Conservation (phyloP, 371 early-diverging fungal species). For the Haplosporangium sp. region DNA sequence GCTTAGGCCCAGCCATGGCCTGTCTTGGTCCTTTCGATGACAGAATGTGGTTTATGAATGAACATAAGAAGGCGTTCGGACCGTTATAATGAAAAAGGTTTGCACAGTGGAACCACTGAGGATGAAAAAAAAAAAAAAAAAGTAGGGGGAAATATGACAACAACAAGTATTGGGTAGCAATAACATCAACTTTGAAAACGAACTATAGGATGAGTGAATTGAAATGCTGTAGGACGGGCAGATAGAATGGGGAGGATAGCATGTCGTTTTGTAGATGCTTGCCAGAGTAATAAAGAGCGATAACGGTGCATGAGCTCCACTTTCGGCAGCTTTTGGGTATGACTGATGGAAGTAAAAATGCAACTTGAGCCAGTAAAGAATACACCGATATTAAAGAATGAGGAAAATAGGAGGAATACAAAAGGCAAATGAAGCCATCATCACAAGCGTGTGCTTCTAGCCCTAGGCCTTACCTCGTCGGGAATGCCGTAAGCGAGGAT, state of each 20-base stretch:
- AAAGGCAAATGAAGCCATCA: neutral
- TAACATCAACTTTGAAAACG: neutral
- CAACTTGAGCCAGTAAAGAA: too few relatives aligned
- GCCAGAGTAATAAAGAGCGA: too few relatives aligned
- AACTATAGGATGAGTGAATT: too few relatives aligned
- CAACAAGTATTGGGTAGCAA: neutral
- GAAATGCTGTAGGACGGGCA: too few relatives aligned
- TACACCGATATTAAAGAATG: too few relatives aligned
- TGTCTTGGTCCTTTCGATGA: too few relatives aligned
- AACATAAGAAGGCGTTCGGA: neutral
- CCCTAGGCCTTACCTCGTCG: conserved; percentile 36
- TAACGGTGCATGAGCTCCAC: too few relatives aligned
- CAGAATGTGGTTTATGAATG: neutral
- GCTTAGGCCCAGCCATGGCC: too few relatives aligned
- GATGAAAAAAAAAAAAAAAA: neutral
- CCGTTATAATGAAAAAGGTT: conserved; percentile 10
- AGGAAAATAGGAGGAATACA: neutral
- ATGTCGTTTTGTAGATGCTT: too few relatives aligned
- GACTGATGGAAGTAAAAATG: too few relatives aligned
- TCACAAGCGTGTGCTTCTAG: neutral
- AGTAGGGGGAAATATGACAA: conserved; percentile 4
- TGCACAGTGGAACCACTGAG: conserved; percentile 6
- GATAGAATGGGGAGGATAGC: too few relatives aligned
- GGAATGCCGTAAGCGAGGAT: conserved; percentile 52
- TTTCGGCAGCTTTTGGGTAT: too few relatives aligned